phyloP scores from a whole-genome alignment of 1,284 basidiomycete genomes.

The Ganoderma meredithae region DNA sequence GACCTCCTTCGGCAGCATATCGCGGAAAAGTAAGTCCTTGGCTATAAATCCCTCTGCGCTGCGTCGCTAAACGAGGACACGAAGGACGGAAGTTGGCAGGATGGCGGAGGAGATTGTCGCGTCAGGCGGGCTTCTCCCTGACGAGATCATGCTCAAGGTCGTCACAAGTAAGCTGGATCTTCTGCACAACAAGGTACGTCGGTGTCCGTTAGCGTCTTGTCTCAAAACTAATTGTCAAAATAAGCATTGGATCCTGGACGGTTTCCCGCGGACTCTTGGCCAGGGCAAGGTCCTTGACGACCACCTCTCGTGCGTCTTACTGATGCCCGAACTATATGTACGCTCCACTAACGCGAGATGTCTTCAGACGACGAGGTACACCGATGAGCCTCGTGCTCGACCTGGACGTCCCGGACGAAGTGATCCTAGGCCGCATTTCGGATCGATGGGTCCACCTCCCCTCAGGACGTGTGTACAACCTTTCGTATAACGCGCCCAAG shows the following conservation, averaged over 20 bases:
- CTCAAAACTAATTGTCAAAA: too few relatives aligned
- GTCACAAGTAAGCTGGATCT: conserved; percentile 74
- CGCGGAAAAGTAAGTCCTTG: conserved; percentile 56
- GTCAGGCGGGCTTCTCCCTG: conserved; percentile 76
- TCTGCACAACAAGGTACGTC: conserved; percentile 67
- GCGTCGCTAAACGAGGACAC: conserved; percentile 3
- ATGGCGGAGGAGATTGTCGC: conserved; percentile 82
- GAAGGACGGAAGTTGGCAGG: conserved; percentile 72
- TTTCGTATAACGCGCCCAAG: conserved; percentile 90
- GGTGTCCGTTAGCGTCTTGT: too few relatives aligned
- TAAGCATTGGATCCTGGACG: conserved; percentile 94
- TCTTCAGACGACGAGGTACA: conserved; percentile 58
- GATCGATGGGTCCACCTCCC: conserved; percentile 95
- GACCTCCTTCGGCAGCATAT: conserved; percentile 86
- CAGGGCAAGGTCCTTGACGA: conserved; percentile 89
- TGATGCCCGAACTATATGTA: background rate
- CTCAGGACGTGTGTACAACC: conserved; percentile 95
- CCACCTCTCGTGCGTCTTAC: conserved; percentile 63
- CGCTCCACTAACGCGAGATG: too few relatives aligned
- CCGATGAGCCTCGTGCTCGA: conserved; percentile 90
- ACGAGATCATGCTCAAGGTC: conserved; percentile 80
- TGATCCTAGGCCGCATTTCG: conserved; percentile 90
- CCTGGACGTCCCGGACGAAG: conserved; percentile 89
- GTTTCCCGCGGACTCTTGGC: conserved; percentile 92
- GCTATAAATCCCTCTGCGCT: background rate